These are phyloP conservation scores for Crotalaria pallida DNA, from an alignment of 306 rosid genomes.

Conservation along the genomic window DNA sequence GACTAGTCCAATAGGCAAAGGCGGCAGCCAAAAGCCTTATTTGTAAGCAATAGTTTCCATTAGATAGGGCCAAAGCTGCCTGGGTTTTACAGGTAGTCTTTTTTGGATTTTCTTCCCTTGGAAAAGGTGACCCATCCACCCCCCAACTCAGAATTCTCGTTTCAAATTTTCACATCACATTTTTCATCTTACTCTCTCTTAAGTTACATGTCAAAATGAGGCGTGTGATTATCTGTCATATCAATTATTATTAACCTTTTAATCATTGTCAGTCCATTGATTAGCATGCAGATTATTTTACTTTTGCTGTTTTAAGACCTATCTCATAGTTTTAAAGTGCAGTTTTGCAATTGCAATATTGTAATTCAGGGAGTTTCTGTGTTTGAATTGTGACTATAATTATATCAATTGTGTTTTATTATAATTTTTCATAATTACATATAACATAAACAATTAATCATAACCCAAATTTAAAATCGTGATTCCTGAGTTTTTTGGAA, in stretches of 20 bases:
- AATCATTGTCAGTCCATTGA: background rate
- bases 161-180: background rate
- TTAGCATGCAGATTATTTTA: background rate
- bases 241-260: too few relatives aligned
- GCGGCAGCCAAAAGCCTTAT: slow-evolving; percentile 35
- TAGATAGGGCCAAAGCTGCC: slow-evolving; percentile 54
- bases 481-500: too few relatives aligned
- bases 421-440: too few relatives aligned
- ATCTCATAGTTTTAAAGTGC: too few relatives aligned
- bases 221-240: background rate
- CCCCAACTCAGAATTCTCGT: background rate
- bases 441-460: too few relatives aligned
- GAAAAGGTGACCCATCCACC: slow-evolving; percentile 11
- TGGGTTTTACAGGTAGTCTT: slow-evolving; percentile 48
- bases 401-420: too few relatives aligned
- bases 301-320: background rate
- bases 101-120: slow-evolving; percentile 37
- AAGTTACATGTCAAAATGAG: background rate
- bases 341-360: too few relatives aligned
- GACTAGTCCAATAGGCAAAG: slow-evolving; percentile 27
- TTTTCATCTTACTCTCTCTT: background rate
- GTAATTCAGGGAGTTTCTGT: too few relatives aligned
- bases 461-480: too few relatives aligned
- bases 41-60: slow-evolving; percentile 29
- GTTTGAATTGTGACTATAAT: too few relatives aligned